Conservation (phyloP, 2,329 filamentous ascomycete species). For the Scedosporium apiospermum region DNA sequence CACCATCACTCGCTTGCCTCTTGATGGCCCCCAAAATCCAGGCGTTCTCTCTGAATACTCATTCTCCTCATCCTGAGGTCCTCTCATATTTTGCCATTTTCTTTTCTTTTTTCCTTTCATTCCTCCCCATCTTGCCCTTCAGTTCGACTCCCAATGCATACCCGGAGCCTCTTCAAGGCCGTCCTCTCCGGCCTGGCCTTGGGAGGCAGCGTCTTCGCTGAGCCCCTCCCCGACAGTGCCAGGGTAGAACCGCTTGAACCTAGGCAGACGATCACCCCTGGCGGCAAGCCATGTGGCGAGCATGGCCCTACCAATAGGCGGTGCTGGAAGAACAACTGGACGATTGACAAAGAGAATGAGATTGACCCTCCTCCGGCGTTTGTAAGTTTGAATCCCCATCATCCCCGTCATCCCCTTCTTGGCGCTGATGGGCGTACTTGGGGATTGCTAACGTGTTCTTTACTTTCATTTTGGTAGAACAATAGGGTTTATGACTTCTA, state of each 20-base stretch:
- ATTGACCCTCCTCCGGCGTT: slow-evolving; percentile 14
- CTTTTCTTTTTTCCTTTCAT: neutral
- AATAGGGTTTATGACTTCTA: slow-evolving; percentile 16
- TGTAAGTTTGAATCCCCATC: neutral
- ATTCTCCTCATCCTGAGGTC: neutral
- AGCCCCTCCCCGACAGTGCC: neutral
- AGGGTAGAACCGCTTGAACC: neutral
- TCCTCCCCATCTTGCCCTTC: neutral
- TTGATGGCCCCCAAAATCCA: neutral
- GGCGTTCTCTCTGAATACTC: neutral
- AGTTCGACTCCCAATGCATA: neutral
- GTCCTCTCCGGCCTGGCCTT: slow-evolving; percentile 1
- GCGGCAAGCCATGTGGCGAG: slow-evolving; percentile 14
- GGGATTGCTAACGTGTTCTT: too few relatives aligned
- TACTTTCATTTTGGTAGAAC: neutral
- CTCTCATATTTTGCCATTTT: neutral
- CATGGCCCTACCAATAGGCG: slow-evolving; percentile 19
- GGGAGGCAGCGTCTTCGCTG: neutral
- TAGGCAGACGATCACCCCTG: slow-evolving; percentile 16
- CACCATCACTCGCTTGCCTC: neutral
- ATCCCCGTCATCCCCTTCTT: neutral
- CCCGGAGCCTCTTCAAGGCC: neutral
- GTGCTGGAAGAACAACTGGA: slow-evolving; percentile 22
- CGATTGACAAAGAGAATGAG: slow-evolving; percentile 21
- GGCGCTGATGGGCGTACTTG: neutral